Base-by-base conservation (phyloP, 257 asterid genomes). In the Plantago ovata region DNA sequence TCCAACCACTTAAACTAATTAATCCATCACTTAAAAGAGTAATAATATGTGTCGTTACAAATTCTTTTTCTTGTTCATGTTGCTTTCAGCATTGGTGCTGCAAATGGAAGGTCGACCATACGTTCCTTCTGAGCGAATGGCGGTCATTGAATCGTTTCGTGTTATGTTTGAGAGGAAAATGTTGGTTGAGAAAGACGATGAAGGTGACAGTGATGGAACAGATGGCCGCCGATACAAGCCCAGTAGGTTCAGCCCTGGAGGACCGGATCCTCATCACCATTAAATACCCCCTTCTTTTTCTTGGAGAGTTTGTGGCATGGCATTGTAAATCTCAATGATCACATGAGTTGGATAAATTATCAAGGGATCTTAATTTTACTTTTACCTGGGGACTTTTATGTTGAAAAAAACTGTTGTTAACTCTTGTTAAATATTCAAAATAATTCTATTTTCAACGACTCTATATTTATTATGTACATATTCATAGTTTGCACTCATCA, bases 201-300 rank as follows among this genome's bases (percentile, higher is more conserved):
- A 63, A 0, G 58, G 65, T 12, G 63, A 58, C n/a, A n/a, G 36
- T 8, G 36, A 57, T 12, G 19, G 66, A 0, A 3, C 9, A 4
- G 62, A 61, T 48, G 65, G 71, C 6, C 64, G 11, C 8, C 56
- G 11, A 21, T 52, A 69, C 73, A 65, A 39, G 69, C 66, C 75
- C 14, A 18, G 8, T 1, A 60, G 88, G 8, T 16, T 38, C 10
- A 65, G 74, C 36, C 86, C 88, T 1, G 84, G 86, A 38, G 93
- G 93, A 28, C 86, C 86, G 0, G 84, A 84, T 5, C 76, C 85
- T 13, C 62, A 60, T 38, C 88, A 81, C 65, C 93, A 84, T 46
- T 71, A 12, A 20, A 48, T 19, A 18, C 21, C 21, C 18, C 14
- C 23, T 52, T 19, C 12, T 13, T 16, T 13, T 7, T 52, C 18